Percentiles rank a stretch among this genome's conserved stretches.
Conservation (phyloP, 345 rosid genomes). For the Corchorus capsularis region DNA sequence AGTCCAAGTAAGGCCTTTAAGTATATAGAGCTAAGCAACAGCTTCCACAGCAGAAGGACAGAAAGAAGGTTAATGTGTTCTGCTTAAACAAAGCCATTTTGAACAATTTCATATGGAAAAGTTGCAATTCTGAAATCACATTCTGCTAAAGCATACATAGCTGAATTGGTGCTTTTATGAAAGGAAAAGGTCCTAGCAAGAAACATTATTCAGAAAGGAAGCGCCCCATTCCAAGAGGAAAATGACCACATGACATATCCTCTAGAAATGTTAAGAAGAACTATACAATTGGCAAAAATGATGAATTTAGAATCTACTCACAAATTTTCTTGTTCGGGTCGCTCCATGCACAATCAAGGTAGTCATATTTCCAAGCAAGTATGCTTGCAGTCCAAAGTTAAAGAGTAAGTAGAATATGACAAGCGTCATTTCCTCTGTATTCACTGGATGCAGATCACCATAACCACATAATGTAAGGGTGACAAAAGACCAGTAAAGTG, state of each 20-base stretch:
- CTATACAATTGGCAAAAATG: not conserved
- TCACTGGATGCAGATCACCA: conserved; percentile 83
- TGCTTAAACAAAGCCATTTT: not conserved
- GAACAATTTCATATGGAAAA: not conserved
- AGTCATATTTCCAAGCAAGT: conserved; percentile 90
- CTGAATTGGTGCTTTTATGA: not conserved
- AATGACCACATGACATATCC: not conserved
- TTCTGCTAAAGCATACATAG: not conserved
- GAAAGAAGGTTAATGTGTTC: not conserved
- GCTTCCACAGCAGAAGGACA: not conserved
- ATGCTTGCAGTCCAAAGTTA: conserved; percentile 69
- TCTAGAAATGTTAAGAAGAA: not conserved
- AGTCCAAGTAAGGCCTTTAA: not conserved
- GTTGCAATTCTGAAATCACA: not conserved
- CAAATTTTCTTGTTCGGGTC: conserved; percentile 76
- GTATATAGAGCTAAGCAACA: not conserved
- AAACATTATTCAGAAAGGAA: not conserved
- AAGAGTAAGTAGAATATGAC: conserved; percentile 65
- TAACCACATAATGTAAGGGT: conserved; percentile 84
- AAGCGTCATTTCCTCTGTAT: conserved; percentile 62
- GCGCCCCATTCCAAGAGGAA: not conserved
- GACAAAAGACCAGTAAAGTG: conserved; percentile 83
- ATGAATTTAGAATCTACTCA: conserved; percentile 41
- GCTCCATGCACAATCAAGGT: conserved; percentile 83
- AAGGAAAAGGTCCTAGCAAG: not conserved